Evolutionary conservation across 176 grass and related monocot genomes (phyloP).

Genomic region (Paspalum vaginatum): DNA sequence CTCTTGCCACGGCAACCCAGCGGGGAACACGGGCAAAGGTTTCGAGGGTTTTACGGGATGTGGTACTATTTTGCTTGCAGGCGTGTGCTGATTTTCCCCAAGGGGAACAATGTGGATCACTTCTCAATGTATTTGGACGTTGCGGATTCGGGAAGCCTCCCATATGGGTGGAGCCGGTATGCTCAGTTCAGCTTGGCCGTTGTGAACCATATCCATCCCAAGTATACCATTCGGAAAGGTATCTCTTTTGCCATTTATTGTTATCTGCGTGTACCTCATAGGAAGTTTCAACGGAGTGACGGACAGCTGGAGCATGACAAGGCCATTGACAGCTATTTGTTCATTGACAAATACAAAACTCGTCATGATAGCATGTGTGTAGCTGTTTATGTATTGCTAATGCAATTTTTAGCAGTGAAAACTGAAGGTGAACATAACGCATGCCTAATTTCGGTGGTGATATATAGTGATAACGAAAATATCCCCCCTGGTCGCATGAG

Average conservation of each 20-base stretch:
- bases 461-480: conserved; percentile 6
- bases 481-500: not conserved
- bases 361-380: not conserved
- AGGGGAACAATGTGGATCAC: conserved; percentile 96
- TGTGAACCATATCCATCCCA: conserved; percentile 82
- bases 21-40: not conserved
- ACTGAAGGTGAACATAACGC: not conserved
- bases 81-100: conserved; percentile 92
- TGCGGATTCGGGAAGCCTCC: conserved; percentile 73
- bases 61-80: conserved; percentile 35
- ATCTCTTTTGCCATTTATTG: conserved; percentile 25
- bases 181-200: conserved; percentile 92
- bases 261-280: not conserved
- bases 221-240: conserved; percentile 90
- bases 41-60: conserved; percentile 1
- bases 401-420: not conserved
- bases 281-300: too few species aligned
- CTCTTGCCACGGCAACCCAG: not conserved
- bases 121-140: conserved; percentile 97
- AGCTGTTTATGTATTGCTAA: not conserved
- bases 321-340: conserved; percentile 2
- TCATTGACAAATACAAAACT: not conserved
- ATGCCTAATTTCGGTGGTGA: not conserved
- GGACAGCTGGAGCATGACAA: not conserved
- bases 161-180: conserved; percentile 86